These are phyloP conservation scores for Debaryomyces udenii DNA, from an alignment of 1,139 yeast genomes.

Conservation along the genomic window DNA sequence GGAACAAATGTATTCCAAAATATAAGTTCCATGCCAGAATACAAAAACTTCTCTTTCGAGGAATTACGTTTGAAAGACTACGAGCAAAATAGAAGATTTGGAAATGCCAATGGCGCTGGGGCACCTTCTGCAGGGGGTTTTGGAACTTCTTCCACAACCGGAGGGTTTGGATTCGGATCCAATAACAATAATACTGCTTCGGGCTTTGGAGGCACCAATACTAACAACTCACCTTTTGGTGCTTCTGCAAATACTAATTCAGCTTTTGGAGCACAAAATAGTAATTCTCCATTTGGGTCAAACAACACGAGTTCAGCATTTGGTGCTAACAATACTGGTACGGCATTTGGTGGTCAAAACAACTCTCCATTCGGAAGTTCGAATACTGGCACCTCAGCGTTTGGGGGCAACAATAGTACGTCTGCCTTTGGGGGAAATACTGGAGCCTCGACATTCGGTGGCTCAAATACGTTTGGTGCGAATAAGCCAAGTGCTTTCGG, in stretches of 20 bases:
- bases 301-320: conserved; percentile 27
- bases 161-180: conserved; percentile 25
- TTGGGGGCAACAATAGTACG: conserved; percentile 19
- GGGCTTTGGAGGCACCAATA: conserved; percentile 48
- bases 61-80: conserved; percentile 91
- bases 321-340: conserved; percentile 26
- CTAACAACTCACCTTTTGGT: conserved; percentile 30
- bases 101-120: conserved; percentile 34
- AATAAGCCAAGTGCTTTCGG: conserved; percentile 16
- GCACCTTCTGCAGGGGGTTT: conserved; percentile 25
- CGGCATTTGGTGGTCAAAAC: conserved; percentile 29
- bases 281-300: conserved; percentile 21
- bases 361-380: conserved; percentile 25
- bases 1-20: conserved; percentile 69
- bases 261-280: conserved; percentile 22
- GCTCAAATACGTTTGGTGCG: conserved; percentile 18
- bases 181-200: conserved; percentile 17
- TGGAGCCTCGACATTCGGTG: conserved; percentile 22
- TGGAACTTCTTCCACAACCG: conserved; percentile 17
- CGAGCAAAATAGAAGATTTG: conserved; percentile 68
- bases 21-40: conserved; percentile 89
- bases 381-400: conserved; percentile 16
- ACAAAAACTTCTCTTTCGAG: conserved; percentile 77
- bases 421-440: conserved; percentile 25
- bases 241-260: conserved; percentile 18